Evolutionary conservation across 2,329 filamentous ascomycete genomes (phyloP), one percentile per base, ranked within the genome.

Genomic region (Scedosporium apiospermum): DNA sequence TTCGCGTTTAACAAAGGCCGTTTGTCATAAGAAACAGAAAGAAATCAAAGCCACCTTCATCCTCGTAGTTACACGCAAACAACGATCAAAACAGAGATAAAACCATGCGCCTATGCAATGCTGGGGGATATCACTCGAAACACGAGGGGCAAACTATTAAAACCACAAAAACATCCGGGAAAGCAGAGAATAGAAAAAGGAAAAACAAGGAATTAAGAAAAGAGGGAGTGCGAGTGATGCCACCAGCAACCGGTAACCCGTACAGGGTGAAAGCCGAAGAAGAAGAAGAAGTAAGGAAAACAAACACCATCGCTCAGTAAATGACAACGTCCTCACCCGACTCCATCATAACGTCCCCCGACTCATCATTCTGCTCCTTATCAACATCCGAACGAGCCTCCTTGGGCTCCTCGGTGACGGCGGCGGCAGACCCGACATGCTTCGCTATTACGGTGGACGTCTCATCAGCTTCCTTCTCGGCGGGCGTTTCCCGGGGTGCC

Each of bases 271-370:
- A 55, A 21, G 5, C 4, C 10, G 5, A 53, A 5, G 49, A 23
- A 26, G 3, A 62, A 62, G 34, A 30, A 38, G 30, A 1, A 60
- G 30, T 34, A 9, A 34, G 9, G 30, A 34, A 34, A 34, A 34
- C 1, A 51, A 10, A 16, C 16, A 38, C 53, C 44, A 57, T 38
- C 55, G 18, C 57, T 82, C 78, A 96, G 77, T 96, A 96, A 64
- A 96, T 93, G 61, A 96, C 91, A 68, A 88, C 92, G 70, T 96
- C 92, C 77, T 97, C 92, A 64, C 91, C 90, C 62, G 88, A 90
- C 73, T 91, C 89, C 62, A 95, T 86, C 67, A 96, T 81, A 63
- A 93, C 87, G 69, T 93, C 90, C 61, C 86, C 89, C 60, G 83
- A 82, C 65, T 91, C 87, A 69, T 93, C 89, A 64, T 89, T 82